Conservation (phyloP, 371 early-diverging fungal species). For the Vairimorpha ceranae region DNA sequence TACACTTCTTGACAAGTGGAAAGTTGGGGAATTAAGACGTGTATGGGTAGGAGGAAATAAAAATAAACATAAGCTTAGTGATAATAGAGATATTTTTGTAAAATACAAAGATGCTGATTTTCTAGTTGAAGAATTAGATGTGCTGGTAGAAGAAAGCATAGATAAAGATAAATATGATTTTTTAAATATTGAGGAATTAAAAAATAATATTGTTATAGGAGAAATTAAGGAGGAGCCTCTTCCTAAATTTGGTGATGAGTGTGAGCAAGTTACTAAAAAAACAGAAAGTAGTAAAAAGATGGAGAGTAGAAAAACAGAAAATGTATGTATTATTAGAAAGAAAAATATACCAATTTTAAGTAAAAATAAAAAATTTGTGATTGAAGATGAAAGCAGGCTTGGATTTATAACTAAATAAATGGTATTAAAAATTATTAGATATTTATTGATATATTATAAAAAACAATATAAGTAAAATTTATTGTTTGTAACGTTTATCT, state of each 20-base stretch:
- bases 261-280: neutral
- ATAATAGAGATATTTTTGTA: slow-evolving; percentile 12
- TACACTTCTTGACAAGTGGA: slow-evolving; percentile 45
- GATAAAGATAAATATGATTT: slow-evolving; percentile 30
- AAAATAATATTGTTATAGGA: neutral
- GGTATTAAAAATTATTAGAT: neutral
- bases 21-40: slow-evolving; percentile 41
- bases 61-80: slow-evolving; percentile 14
- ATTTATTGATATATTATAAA: no score
- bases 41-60: slow-evolving; percentile 51
- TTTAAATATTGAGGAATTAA: neutral
- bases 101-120: slow-evolving; percentile 39
- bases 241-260: neutral
- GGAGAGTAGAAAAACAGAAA: neutral
- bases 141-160: slow-evolving; percentile 2
- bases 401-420: neutral
- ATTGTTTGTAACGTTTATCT: neutral
- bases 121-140: slow-evolving; percentile 32
- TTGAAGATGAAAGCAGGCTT: neutral
- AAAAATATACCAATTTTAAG: neutral
- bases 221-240: neutral
- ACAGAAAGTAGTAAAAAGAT: neutral
- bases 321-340: neutral
- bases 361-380: slow-evolving; percentile 8
- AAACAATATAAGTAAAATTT: no score